Conservation (phyloP, 2,329 filamentous ascomycete species). For the Penicillium concentricum region DNA sequence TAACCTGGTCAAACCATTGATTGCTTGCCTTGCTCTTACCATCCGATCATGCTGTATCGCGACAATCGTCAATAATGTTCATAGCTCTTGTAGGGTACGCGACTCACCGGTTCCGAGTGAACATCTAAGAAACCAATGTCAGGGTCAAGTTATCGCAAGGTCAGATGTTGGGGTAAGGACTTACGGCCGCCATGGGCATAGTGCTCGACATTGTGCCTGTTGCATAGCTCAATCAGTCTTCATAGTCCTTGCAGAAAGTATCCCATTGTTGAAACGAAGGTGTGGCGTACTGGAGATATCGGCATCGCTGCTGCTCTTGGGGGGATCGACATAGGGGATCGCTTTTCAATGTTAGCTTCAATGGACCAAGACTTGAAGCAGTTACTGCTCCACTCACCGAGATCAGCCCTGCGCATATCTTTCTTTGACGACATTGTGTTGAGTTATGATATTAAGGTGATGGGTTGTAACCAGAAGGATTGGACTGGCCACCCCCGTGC, state of each 20-base stretch:
- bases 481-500: slow-evolving; percentile 1
- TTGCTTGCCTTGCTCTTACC: slow-evolving; percentile 43
- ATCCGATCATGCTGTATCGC: slow-evolving; percentile 59
- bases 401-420: slow-evolving; percentile 72
- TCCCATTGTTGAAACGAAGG: not conserved
- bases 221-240: slow-evolving; percentile 18
- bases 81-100: slow-evolving; percentile 5
- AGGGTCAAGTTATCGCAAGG: slow-evolving; percentile 16
- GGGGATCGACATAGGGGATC: slow-evolving; percentile 81
- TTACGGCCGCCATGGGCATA: slow-evolving; percentile 84
- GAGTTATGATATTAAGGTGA: slow-evolving; percentile 12
- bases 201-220: slow-evolving; percentile 68
- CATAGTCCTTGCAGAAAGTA: not conserved
- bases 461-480: slow-evolving; percentile 11
- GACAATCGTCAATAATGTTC: slow-evolving; percentile 1
- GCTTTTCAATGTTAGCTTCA: slow-evolving; percentile 52
- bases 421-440: slow-evolving; percentile 64
- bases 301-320: slow-evolving; percentile 59
- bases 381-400: slow-evolving; percentile 56
- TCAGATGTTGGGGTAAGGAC: slow-evolving; percentile 30
- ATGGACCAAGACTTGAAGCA: not conserved
- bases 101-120: slow-evolving; percentile 78
- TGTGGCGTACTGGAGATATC: slow-evolving; percentile 71
- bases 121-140: slow-evolving; percentile 59
- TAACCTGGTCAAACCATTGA: not conserved